Percentiles rank a stretch among this genome's conserved stretches.
phyloP scores from a whole-genome alignment of 495 filamentous ascomycete species.

The Penicillium crystallinum region DNA sequence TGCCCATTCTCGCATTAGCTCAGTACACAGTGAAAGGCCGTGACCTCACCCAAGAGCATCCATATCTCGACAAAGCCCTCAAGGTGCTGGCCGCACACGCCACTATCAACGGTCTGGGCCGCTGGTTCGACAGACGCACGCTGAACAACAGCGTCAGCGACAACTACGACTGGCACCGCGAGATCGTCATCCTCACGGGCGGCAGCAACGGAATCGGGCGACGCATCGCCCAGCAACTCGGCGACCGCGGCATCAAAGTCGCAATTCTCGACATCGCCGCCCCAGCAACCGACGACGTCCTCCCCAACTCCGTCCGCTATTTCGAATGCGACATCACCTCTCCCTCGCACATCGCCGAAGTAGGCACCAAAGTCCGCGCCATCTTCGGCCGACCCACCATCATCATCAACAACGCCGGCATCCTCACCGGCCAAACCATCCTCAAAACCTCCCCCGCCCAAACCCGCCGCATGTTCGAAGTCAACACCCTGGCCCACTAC shows the following conservation, averaged over 20 bases:
- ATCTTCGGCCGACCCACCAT: constrained; percentile 61
- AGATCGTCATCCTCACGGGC: constrained; percentile 68
- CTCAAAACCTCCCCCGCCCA: constrained; percentile 51
- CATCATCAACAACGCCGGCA: constrained; percentile 72
- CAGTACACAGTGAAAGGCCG: constrained; percentile 56
- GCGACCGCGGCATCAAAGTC: constrained; percentile 53
- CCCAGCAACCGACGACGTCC: constrained; percentile 42
- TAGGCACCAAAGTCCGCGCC: constrained; percentile 45
- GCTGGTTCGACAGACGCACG: constrained; percentile 46
- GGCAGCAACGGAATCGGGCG: constrained; percentile 66
- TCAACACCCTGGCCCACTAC: constrained; percentile 68
- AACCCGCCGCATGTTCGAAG: constrained; percentile 61
- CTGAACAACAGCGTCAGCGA: constrained; percentile 59
- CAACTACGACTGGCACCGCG: constrained; percentile 61
- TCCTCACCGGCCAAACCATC: constrained; percentile 56
- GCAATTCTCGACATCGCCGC: constrained; percentile 66
- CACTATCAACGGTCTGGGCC: constrained; percentile 42
- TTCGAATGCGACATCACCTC: constrained; percentile 63
- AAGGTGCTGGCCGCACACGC: constrained; percentile 32
- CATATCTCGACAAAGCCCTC: constrained; percentile 25
- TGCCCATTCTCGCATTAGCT: constrained; percentile 51
- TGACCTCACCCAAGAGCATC: constrained; percentile 44
- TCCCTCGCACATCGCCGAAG: constrained; percentile 39
- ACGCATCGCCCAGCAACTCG: constrained; percentile 54
- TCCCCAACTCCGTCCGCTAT: constrained; percentile 51